Percentiles rank a stretch among this genome's conserved stretches.
phyloP scores from a whole-genome alignment of 192 early-diverging fungal species.

The Backusella tuberculispora region DNA sequence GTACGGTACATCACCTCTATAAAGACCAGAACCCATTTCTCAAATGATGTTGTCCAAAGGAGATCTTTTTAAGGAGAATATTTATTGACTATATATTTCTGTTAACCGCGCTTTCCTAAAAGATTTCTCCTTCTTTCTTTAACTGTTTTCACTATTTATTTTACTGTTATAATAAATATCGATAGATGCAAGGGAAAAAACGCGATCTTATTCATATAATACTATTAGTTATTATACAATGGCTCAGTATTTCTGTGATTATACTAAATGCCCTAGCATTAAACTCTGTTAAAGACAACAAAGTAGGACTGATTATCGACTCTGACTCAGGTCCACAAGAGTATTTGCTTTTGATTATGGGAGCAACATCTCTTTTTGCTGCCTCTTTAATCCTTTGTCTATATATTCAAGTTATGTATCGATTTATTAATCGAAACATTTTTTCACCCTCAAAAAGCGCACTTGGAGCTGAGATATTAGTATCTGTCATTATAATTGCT shows the following conservation, averaged over 20 bases:
- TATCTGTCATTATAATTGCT: not conserved
- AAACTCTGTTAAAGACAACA: not conserved
- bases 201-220: not conserved
- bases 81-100: constrained; percentile 4
- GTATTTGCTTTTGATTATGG: constrained; percentile 2
- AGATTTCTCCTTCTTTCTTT: not conserved
- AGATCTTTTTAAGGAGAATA: not conserved
- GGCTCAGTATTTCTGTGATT: not conserved
- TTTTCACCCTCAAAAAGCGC: not conserved
- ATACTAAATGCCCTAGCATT: constrained; percentile 11
- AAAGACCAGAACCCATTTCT: not conserved
- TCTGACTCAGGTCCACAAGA: constrained; percentile 12
- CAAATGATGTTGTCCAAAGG: constrained; percentile 9
- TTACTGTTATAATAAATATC: not conserved
- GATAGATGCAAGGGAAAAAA: constrained; percentile 7
- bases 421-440: not conserved
- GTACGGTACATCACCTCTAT: not conserved
- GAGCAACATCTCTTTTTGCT: not conserved
- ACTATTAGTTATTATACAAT: not conserved
- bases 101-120: not conserved
- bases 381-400: not conserved
- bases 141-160: not conserved
- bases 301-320: not conserved
- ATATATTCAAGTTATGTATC: not conserved
- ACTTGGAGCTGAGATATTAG: not conserved